Conservation (phyloP, 371 early-diverging fungal genomes). For the Sporodiniella umbellata region DNA sequence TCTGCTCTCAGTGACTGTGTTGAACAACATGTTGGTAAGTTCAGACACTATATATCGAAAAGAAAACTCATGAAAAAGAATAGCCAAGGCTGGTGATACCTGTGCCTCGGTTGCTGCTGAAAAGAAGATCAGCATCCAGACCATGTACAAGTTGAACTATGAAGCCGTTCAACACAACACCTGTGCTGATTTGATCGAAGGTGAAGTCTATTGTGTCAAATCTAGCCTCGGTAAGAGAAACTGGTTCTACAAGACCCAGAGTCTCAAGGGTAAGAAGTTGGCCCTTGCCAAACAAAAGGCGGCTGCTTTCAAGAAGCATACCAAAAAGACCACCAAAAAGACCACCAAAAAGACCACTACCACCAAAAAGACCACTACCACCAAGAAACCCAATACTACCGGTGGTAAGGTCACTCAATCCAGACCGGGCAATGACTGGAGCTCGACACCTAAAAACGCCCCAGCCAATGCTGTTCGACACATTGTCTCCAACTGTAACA, state of each 20-base stretch:
- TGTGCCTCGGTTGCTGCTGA: constrained; percentile 11
- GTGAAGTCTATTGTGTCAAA: constrained; percentile 19
- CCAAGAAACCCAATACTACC: constrained; percentile 7
- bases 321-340: constrained; percentile 21
- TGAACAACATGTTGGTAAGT: constrained; percentile 15
- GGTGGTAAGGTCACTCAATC: constrained; percentile 13
- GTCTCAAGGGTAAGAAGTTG: constrained; percentile 20
- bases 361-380: constrained; percentile 17
- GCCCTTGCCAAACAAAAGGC: constrained; percentile 22
- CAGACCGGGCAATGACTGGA: constrained; percentile 22
- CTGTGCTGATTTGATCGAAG: constrained; percentile 7
- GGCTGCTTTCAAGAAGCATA: constrained; percentile 14
- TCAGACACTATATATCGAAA: not conserved
- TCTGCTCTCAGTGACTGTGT: constrained; percentile 10
- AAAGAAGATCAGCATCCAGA: not conserved
- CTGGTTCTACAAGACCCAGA: constrained; percentile 26
- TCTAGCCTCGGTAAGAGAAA: constrained; percentile 9
- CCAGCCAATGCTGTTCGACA: constrained; percentile 29
- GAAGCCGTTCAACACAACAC: not conserved
- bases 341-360: constrained; percentile 23
- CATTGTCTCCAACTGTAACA: constrained; percentile 29
- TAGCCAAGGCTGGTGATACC: constrained; percentile 16
- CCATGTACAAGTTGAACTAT: constrained; percentile 18
- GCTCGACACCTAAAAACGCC: constrained; percentile 21
- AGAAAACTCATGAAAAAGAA: too few species aligned